Evolutionary conservation across 768 basidiomycete genomes (phyloP).

Genomic region (Astraeus odoratus): DNA sequence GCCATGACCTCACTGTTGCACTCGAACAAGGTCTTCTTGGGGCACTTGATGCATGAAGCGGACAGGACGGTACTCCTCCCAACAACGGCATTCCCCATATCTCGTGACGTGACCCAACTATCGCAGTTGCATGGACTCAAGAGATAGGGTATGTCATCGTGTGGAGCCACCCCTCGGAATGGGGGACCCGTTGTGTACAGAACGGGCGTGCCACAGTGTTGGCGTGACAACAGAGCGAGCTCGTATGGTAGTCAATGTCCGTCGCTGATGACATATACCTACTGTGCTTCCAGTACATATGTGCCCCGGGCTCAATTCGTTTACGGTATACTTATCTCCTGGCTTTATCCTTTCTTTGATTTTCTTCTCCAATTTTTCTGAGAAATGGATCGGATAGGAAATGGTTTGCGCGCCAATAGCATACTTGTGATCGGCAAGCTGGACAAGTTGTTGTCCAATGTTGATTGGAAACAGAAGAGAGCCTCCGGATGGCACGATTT

Average conservation of each 20-base stretch:
- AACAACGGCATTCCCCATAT: no score
- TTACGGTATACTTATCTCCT: background rate
- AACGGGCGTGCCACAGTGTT: no score
- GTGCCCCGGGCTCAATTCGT: background rate
- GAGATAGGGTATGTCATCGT: no score
- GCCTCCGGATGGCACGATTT: background rate
- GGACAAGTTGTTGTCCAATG: slow-evolving; percentile 1
- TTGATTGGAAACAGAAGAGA: background rate
- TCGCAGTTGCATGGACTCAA: no score
- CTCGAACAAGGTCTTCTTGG: background rate
- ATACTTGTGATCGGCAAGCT: background rate
- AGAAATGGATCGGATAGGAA: background rate
- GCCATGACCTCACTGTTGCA: no score
- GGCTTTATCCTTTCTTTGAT: background rate
- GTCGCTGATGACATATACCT: no score
- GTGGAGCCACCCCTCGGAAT: no score
- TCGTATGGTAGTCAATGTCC: no score
- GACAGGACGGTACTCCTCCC: no score
- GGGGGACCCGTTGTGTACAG: no score
- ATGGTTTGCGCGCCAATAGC: background rate
- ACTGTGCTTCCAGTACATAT: background rate
- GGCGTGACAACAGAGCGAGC: no score
- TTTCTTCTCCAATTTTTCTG: background rate
- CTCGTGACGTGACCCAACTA: no score
- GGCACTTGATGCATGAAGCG: background rate